Evolutionary conservation across 305 asterid species (phyloP).

Genomic region (Solanum hybrid): DNA sequence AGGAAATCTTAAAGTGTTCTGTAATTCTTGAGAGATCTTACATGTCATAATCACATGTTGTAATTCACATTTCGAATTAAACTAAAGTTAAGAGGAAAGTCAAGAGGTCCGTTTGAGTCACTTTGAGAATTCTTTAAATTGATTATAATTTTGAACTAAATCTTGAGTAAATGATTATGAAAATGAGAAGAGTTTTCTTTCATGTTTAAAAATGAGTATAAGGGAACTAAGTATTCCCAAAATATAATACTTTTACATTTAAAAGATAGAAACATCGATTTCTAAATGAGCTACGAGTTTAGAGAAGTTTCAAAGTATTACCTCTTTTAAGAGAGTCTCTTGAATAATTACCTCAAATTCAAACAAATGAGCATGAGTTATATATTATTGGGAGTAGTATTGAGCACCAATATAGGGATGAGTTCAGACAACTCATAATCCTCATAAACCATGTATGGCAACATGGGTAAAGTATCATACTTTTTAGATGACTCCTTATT

Average conservation of each 20-base stretch:
- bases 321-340: neutral
- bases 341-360: neutral
- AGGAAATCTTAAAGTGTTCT: too few relatives aligned
- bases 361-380: neutral
- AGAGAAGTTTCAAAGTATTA: neutral
- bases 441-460: neutral
- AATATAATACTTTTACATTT: too few relatives aligned
- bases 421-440: neutral
- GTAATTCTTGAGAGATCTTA: neutral
- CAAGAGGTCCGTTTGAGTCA: neutral
- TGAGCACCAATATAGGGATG: neutral
- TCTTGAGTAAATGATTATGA: neutral
- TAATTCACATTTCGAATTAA: neutral
- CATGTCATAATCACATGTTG: too few relatives aligned
- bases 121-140: neutral
- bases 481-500: too few relatives aligned
- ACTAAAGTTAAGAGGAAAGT: neutral
- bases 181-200: neutral
- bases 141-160: neutral
- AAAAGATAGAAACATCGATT: neutral
- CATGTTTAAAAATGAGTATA: neutral
- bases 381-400: neutral
- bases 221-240: neutral
- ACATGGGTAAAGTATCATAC: neutral
- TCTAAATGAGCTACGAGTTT: neutral